Evolutionary conservation across 495 filamentous ascomycete genomes (phyloP).

Genomic region (Pseudoneurospora amorphoporcata): DNA sequence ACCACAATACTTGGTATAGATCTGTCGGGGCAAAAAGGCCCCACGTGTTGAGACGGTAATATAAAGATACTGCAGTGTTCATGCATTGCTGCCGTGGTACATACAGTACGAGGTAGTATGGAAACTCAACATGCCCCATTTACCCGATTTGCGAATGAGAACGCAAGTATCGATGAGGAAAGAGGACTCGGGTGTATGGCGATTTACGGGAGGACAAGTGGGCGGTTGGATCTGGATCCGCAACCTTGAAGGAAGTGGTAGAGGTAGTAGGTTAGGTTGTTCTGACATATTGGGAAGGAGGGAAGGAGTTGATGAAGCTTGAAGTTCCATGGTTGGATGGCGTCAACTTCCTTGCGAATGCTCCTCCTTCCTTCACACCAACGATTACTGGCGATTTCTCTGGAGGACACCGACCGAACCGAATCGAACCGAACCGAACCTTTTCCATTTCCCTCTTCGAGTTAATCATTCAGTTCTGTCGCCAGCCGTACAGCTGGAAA

Average conservation of each 20-base stretch:
- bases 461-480: neutral
- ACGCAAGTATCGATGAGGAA: neutral
- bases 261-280: neutral
- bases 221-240: neutral
- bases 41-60: neutral
- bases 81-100: neutral
- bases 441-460: neutral
- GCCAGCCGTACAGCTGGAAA: neutral
- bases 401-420: neutral
- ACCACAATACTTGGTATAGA: neutral
- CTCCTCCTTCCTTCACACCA: neutral
- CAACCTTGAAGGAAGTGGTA: neutral
- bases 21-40: neutral
- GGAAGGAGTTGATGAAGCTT: neutral
- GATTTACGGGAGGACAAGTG: neutral
- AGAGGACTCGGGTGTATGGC: neutral
- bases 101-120: neutral
- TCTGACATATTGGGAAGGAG: neutral
- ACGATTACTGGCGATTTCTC: neutral
- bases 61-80: neutral
- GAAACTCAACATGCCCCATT: too few species aligned
- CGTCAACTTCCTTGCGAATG: neutral
- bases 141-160: neutral
- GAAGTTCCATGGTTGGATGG: neutral
- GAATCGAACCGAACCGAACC: neutral